These are phyloP conservation scores for Scutellaria baicalensis DNA, from an alignment of 257 asterid species.

Conservation along the genomic window DNA sequence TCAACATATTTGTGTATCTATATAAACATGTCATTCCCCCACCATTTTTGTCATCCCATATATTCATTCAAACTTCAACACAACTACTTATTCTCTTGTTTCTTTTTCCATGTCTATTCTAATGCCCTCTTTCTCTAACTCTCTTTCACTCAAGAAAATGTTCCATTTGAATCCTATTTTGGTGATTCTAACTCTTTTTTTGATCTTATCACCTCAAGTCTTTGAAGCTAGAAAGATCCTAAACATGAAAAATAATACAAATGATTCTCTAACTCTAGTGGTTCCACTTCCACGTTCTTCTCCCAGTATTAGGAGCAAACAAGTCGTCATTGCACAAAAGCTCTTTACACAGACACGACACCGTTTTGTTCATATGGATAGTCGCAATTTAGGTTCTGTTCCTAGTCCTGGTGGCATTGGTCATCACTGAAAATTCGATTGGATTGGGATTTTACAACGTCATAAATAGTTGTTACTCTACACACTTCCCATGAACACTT, in stretches of 20 bases:
- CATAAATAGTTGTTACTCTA: too few relatives aligned
- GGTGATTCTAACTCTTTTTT: background rate
- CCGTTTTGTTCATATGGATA: background rate
- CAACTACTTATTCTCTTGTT: background rate
- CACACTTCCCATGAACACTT: too few relatives aligned
- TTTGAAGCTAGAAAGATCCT: constrained; percentile 3
- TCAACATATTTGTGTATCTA: too few relatives aligned
- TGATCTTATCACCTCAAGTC: background rate
- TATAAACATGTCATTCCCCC: background rate
- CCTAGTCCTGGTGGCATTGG: constrained; percentile 15
- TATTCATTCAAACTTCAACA: background rate
- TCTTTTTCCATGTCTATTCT: too few relatives aligned
- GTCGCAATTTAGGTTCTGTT: constrained; percentile 13
- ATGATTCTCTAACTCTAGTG: too few relatives aligned
- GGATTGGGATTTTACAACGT: too few relatives aligned
- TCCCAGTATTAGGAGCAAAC: too few relatives aligned
- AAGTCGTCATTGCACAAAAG: too few relatives aligned
- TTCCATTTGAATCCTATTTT: background rate
- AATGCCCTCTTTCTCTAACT: too few relatives aligned
- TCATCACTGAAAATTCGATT: background rate
- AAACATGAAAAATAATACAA: too few relatives aligned
- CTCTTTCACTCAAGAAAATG: background rate
- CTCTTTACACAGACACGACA: too few relatives aligned
- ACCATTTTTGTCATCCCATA: background rate
- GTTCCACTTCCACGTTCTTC: too few relatives aligned